Percentiles rank a stretch among this genome's conserved stretches.
Conservation (phyloP, 139 green algal genomes). For the Volvox africanus region DNA sequence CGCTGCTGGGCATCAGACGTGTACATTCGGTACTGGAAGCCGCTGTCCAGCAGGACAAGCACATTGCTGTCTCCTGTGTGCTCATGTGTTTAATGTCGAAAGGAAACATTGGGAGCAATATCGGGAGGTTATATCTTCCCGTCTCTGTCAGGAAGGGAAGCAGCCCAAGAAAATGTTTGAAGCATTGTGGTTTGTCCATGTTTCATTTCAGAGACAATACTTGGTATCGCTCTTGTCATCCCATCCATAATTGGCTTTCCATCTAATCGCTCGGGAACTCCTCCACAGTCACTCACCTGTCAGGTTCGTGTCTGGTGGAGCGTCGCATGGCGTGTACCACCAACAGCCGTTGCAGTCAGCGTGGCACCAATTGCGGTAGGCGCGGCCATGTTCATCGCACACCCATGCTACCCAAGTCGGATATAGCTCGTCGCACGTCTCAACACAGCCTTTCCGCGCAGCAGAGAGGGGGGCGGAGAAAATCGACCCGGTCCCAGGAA, state of each 20-base stretch:
- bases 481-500: too few relatives aligned
- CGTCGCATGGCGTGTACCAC: conserved; percentile 12
- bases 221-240: not conserved
- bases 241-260: not conserved
- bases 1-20: not conserved
- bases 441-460: not conserved
- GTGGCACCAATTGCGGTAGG: conserved; percentile 41
- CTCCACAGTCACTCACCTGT: too few relatives aligned
- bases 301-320: too few relatives aligned
- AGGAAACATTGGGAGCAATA: not conserved
- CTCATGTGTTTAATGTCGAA: not conserved
- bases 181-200: not conserved
- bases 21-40: conserved; percentile 35
- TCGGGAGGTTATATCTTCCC: not conserved
- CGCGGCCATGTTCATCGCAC: conserved; percentile 10
- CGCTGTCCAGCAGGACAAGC: not conserved
- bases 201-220: not conserved
- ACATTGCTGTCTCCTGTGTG: conserved; percentile 5
- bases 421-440: not conserved
- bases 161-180: not conserved
- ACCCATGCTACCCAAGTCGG: conserved; percentile 27
- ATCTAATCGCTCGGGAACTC: too few relatives aligned
- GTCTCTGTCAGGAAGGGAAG: not conserved
- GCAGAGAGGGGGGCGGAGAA: too few relatives aligned
- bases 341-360: conserved; percentile 29